These are phyloP conservation scores for Achlya hypogyna DNA, from an alignment of 352 stramenopile genomes.

Conservation along the genomic window DNA sequence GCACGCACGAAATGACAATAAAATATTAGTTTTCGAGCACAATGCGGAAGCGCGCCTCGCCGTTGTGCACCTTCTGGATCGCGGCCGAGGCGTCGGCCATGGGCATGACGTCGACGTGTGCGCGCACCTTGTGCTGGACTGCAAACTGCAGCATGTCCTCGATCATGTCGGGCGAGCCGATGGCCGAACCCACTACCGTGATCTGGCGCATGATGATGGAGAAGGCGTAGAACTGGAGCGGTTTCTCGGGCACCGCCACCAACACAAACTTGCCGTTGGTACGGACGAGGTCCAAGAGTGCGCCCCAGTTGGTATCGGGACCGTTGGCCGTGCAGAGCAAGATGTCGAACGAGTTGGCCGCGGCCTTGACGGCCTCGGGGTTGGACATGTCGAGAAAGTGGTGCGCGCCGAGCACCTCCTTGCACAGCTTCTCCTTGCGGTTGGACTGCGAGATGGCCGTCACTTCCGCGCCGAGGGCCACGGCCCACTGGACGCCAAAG, in stretches of 20 bases:
- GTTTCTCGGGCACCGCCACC: slow-evolving; percentile 57
- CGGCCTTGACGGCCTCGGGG: slow-evolving; percentile 29
- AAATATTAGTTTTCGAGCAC: slow-evolving; percentile 24
- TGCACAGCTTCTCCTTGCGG: slow-evolving; percentile 53
- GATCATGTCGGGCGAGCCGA: slow-evolving; percentile 51
- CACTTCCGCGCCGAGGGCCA: slow-evolving; percentile 58
- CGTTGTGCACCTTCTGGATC: slow-evolving; percentile 32
- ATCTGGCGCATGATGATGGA: slow-evolving; percentile 32
- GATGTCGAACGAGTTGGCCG: slow-evolving; percentile 40
- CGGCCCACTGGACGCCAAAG: slow-evolving; percentile 70
- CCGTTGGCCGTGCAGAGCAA: slow-evolving; percentile 57
- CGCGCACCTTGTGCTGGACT: slow-evolving; percentile 53
- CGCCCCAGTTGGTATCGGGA: slow-evolving; percentile 35
- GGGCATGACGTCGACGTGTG: slow-evolving; percentile 39
- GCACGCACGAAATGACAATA: too few species aligned
- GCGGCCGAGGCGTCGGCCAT: slow-evolving; percentile 39
- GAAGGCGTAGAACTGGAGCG: slow-evolving; percentile 38
- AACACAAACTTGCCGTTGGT: slow-evolving; percentile 52
- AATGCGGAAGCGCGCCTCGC: slow-evolving; percentile 35
- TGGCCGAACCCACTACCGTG: slow-evolving; percentile 44
- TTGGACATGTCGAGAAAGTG: slow-evolving; percentile 53
- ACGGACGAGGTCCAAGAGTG: slow-evolving; percentile 53
- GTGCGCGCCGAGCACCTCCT: slow-evolving; percentile 48
- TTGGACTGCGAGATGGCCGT: slow-evolving; percentile 57
- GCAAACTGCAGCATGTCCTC: slow-evolving; percentile 80